Conservation (phyloP, 1,139 yeast species). For the Sugiyamaella grinbergsii region DNA sequence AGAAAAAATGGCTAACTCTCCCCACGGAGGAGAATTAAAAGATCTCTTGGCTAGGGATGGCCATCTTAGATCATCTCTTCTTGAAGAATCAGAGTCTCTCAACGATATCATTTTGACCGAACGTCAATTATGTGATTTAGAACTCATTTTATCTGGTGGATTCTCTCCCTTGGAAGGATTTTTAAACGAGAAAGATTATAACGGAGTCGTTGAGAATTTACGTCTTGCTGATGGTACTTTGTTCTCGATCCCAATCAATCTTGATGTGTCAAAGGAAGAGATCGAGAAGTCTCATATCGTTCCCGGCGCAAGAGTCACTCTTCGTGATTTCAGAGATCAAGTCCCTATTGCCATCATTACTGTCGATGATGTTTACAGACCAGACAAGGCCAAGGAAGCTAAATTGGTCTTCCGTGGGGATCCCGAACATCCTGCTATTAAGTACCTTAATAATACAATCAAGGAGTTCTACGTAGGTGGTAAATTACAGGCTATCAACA, state of each 20-base stretch:
- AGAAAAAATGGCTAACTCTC: slow-evolving; percentile 61
- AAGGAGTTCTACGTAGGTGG: slow-evolving; percentile 92
- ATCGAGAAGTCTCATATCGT: slow-evolving; percentile 49
- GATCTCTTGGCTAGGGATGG: slow-evolving; percentile 85
- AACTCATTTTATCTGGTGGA: slow-evolving; percentile 89
- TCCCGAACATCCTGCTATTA: slow-evolving; percentile 93
- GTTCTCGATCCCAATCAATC: slow-evolving; percentile 92
- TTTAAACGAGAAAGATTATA: slow-evolving; percentile 76
- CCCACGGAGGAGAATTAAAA: slow-evolving; percentile 89
- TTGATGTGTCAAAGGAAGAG: slow-evolving; percentile 65
- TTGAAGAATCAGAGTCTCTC: slow-evolving; percentile 59
- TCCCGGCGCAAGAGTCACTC: slow-evolving; percentile 65
- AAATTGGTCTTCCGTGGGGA: slow-evolving; percentile 90
- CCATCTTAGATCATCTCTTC: slow-evolving; percentile 55
- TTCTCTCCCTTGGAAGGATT: slow-evolving; percentile 92
- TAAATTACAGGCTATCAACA: slow-evolving; percentile 73
- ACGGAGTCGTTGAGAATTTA: slow-evolving; percentile 73
- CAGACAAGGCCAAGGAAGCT: slow-evolving; percentile 80
- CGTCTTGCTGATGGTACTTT: slow-evolving; percentile 75
- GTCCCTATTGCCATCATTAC: slow-evolving; percentile 78
- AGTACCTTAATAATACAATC: slow-evolving; percentile 69
- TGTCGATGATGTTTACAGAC: slow-evolving; percentile 75
- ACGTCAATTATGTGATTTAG: slow-evolving; percentile 92
- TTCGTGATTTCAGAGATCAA: slow-evolving; percentile 83
- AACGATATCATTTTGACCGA: slow-evolving; percentile 66